Percentiles rank a stretch among this genome's conserved stretches.
These are phyloP conservation scores for Candida manassasensis DNA, from an alignment of 805 yeast species.

Conservation along the genomic window DNA sequence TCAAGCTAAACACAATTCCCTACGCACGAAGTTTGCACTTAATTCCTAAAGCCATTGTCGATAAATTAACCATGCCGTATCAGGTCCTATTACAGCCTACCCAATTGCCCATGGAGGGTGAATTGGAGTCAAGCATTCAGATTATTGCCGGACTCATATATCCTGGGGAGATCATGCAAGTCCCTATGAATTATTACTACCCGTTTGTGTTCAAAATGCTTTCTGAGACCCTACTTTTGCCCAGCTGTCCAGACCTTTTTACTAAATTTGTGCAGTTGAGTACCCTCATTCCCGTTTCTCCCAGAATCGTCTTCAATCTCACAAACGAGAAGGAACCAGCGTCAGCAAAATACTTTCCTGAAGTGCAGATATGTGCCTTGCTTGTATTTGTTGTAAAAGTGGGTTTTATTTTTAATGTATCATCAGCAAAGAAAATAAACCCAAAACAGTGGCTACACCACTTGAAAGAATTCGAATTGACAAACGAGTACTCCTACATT, in stretches of 20 bases:
- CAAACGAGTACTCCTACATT: conserved; percentile 13
- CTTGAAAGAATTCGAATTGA: conserved; percentile 15
- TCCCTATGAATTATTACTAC: conserved; percentile 25
- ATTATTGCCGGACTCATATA: conserved; percentile 9
- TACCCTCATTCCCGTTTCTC: background rate
- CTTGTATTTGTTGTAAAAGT: conserved; percentile 28
- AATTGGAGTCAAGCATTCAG: conserved; percentile 23
- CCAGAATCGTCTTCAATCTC: background rate
- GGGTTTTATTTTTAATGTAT: conserved; percentile 20
- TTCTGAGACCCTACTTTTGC: conserved; percentile 41
- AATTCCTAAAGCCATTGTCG: conserved; percentile 35
- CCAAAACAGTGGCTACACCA: conserved; percentile 14
- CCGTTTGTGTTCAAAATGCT: conserved; percentile 38
- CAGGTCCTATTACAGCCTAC: conserved; percentile 36
- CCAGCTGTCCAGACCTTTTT: conserved; percentile 46
- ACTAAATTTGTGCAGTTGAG: conserved; percentile 19
- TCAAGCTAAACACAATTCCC: conserved; percentile 45
- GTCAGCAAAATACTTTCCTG: conserved; percentile 27
- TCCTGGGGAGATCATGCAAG: conserved; percentile 5
- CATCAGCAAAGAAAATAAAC: conserved; percentile 8
- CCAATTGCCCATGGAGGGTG: conserved; percentile 34
- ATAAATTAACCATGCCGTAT: conserved; percentile 35
- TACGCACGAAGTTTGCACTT: conserved; percentile 36
- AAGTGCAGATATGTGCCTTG: conserved; percentile 29
- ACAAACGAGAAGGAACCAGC: conserved; percentile 1